Conservation (phyloP, 2,329 filamentous ascomycete species). For the Beauveria sp. region DNA sequence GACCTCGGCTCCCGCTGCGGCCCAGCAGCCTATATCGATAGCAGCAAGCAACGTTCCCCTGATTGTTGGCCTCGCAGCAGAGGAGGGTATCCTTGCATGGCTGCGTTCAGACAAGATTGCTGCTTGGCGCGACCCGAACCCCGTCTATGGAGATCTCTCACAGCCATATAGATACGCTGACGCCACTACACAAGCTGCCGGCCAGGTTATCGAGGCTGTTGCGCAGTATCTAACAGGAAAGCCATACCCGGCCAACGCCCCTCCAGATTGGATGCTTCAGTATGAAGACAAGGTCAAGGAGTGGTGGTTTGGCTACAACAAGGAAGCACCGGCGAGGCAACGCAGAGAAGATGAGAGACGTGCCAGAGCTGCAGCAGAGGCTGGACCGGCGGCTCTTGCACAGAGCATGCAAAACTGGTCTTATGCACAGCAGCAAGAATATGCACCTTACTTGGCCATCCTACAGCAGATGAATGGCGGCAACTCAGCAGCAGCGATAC, state of each 20-base stretch:
- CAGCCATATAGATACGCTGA: constrained; percentile 35
- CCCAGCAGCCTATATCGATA: not conserved
- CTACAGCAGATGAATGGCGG: constrained; percentile 33
- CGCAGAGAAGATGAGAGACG: constrained; percentile 31
- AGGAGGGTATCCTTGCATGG: constrained; percentile 34
- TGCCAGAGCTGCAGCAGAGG: constrained; percentile 26
- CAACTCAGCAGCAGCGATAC: constrained; percentile 17
- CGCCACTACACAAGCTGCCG: constrained; percentile 33
- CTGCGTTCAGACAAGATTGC: constrained; percentile 37
- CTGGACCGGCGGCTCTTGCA: constrained; percentile 21
- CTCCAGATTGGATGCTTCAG: constrained; percentile 44
- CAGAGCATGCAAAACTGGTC: constrained; percentile 35
- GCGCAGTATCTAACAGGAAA: constrained; percentile 35
- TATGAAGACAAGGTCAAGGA: constrained; percentile 39
- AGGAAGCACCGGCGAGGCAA: constrained; percentile 29
- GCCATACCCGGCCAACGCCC: constrained; percentile 41
- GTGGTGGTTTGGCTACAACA: constrained; percentile 45
- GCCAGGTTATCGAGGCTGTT: constrained; percentile 34
- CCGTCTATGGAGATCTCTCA: constrained; percentile 26
- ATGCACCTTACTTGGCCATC: constrained; percentile 35
- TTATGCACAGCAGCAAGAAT: constrained; percentile 33
- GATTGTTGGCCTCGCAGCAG: constrained; percentile 25
- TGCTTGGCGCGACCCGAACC: constrained; percentile 35
- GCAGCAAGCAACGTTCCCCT: constrained; percentile 21
- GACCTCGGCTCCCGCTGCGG: not conserved